Base-by-base conservation (phyloP, 2,329 filamentous ascomycete species). In the Aspergillus neotritici region DNA sequence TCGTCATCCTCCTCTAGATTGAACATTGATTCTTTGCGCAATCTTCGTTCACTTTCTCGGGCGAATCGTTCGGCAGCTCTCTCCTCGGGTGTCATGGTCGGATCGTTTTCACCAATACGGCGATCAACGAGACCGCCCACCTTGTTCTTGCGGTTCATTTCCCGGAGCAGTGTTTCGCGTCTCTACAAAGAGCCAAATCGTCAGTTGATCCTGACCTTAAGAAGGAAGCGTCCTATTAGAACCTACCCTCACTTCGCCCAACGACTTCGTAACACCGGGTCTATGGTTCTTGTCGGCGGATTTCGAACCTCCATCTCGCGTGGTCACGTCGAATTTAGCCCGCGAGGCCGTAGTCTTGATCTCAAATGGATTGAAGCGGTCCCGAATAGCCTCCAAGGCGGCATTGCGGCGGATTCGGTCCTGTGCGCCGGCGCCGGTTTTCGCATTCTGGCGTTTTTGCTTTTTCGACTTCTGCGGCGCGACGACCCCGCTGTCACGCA, bases 311-410 rank as follows among this genome's bases (percentile, higher is more conserved):
- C 51, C 55, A 45, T 79, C 78, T 50, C 79, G 80, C 41, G 77
- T 90, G 0, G 86, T 89, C 34, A 90, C 84, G 34, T 91, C 83
- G 52, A 94, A 94, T 60, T 97, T 97, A 44, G 82, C 82, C 0
- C 83, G 86, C 47, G 84, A 78, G 1, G 83, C 76, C 32, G 84
- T 82, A 46, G 86, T 81, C 68, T 94, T 94, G 64, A 95, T 80
- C 62, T 98, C 93, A 68, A 98, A 98, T 0, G 93, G 93, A 65
- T 98, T 98, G 78, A 97, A 97, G 55, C 90, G 85, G 60, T 97
- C 90, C 61, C 93, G 85, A 63, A 98, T 96, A 44, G 80, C 81
- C 56, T 86, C 82, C 50, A 98, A 76, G 12, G 89, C 87, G 43
- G 82, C 83, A 60, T 84, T 80, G 61, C 85, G 81, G 63, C 88